Base-by-base conservation (phyloP, 2,329 filamentous ascomycete species). In the Ceratocystis eucalypticola region DNA sequence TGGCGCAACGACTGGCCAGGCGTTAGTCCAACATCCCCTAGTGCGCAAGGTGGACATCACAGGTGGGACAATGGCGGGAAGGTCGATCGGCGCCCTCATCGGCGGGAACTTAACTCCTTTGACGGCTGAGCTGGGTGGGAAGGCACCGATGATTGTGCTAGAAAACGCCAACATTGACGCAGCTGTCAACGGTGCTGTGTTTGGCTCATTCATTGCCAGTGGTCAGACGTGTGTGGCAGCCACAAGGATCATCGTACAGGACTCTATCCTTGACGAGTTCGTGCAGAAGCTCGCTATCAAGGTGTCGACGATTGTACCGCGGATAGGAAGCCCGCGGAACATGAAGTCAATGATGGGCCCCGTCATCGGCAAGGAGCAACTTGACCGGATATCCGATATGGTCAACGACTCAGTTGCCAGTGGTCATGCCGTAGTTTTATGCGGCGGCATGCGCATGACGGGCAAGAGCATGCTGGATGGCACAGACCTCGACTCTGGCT, bases 31-130 rank as follows among this genome's bases (percentile, higher is more conserved):
- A 33, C 88, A 92, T 74, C 79, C 84, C 66, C 81, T 83, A 59
- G 82, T 93, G 33, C 83, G 88, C 70, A 89, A 88, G 72, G 79
- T 93, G 59, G 85, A 86, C 0, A 93, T 94, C 70, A 93, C 89
- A 0, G 89, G 89, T 30, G 88, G 84, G 6, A 88, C 85, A 1
- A 79, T 78, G 1, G 90, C 88, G 0, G 89, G 87, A 0, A 82
- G 84, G 66, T 78, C 85, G 64, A 89, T 93, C 64, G 88, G 90
- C 81, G 81, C 83, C 72, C 87, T 88, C 0, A 80, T 85, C 1
- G 77, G 80, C 0, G 87, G 79, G 5, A 82, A 82, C 68, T 72
- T 85, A 70, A 87, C 87, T 75, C 84, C 85, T 70, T 80, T 87
- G 5, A 83, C 82, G 1, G 78, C 87, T 17, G 85, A 88, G 74